These are phyloP conservation scores for Rubia balearica DNA, from an alignment of 305 asterid species.

Conservation along the genomic window DNA sequence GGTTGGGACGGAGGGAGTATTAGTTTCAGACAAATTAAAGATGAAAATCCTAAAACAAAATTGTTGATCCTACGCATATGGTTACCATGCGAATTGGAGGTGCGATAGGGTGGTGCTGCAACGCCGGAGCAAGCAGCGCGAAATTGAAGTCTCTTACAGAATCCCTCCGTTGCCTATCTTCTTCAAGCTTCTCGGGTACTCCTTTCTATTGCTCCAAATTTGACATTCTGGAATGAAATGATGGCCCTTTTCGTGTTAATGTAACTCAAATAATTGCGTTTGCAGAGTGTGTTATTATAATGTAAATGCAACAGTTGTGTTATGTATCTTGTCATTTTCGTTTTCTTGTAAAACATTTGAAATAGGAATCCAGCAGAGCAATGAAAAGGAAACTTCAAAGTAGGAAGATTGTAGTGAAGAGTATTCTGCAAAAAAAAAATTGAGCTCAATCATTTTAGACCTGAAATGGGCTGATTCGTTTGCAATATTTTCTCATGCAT, in stretches of 20 bases:
- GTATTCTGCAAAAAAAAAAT: no score
- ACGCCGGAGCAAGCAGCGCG: neutral
- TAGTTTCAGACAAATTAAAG: no score
- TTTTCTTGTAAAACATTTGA: neutral
- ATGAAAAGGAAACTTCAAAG: neutral
- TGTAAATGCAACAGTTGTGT: neutral
- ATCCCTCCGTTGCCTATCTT: neutral
- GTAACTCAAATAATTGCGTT: no score
- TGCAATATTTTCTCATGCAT: neutral
- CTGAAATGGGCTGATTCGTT: neutral
- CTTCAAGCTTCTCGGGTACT: neutral
- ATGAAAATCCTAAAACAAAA: no score
- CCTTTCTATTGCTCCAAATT: neutral
- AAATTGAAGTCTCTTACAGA: neutral
- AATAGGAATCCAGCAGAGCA: neutral
- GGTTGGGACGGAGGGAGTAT: no score
- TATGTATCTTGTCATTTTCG: neutral
- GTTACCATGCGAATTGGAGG: conserved; percentile 8
- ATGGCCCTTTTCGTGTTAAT: neutral
- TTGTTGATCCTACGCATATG: no score
- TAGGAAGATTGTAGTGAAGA: no score
- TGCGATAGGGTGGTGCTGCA: conserved; percentile 6
- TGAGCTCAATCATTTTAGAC: neutral
- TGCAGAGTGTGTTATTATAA: neutral
- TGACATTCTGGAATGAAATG: neutral